phyloP scores from a whole-genome alignment of 352 stramenopile genomes.

The Phytopythium oedochilum region DNA sequence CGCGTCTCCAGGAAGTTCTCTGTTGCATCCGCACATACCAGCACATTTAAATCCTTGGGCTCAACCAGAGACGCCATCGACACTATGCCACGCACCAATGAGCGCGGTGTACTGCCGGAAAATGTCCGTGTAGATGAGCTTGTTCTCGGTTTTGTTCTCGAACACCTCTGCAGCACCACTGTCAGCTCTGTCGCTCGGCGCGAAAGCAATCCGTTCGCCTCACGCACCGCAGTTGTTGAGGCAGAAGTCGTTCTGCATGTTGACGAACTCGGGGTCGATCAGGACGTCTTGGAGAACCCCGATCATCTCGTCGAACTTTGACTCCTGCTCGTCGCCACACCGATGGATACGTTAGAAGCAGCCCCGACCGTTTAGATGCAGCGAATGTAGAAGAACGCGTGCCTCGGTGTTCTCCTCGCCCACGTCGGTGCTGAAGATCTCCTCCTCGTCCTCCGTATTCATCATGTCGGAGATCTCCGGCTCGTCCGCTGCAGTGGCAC shows the following conservation, averaged over 20 bases:
- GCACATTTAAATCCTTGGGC: slow-evolving; percentile 6
- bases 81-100: slow-evolving; percentile 39
- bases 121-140: slow-evolving; percentile 77
- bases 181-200: neutral
- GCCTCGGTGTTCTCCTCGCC: slow-evolving; percentile 69
- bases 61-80: neutral
- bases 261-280: slow-evolving; percentile 75
- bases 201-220: neutral
- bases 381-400: too few species aligned
- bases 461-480: slow-evolving; percentile 47
- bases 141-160: slow-evolving; percentile 82
- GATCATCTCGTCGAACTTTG: slow-evolving; percentile 80
- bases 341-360: too few species aligned
- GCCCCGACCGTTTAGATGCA: too few species aligned
- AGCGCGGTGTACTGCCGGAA: slow-evolving; percentile 75
- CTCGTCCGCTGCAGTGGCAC: slow-evolving; percentile 19
- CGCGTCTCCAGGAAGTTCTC: slow-evolving; percentile 69
- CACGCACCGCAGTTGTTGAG: slow-evolving; percentile 66
- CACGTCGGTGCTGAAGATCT: slow-evolving; percentile 59
- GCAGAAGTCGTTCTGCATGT: slow-evolving; percentile 75
- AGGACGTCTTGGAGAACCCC: slow-evolving; percentile 73
- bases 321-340: slow-evolving; percentile 27
- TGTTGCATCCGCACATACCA: slow-evolving; percentile 10
- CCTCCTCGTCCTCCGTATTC: slow-evolving; percentile 46
- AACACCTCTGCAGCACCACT: slow-evolving; percentile 55